Conservation (phyloP, 2,329 filamentous ascomycete genomes). For the Saccharata proteae region DNA sequence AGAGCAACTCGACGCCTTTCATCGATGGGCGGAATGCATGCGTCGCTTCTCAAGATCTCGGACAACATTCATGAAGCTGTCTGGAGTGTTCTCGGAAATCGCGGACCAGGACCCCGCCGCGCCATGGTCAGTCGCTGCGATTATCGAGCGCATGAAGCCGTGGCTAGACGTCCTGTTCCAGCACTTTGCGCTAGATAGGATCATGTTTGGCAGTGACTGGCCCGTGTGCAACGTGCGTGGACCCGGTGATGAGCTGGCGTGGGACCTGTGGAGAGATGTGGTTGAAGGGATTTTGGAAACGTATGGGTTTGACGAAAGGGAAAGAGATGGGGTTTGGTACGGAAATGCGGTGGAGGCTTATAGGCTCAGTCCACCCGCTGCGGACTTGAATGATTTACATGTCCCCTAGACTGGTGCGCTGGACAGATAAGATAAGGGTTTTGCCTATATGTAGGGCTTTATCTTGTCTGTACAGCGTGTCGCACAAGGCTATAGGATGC, state of each 20-base stretch:
- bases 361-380: slow-evolving; percentile 13
- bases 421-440: no score
- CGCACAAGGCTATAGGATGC: no score
- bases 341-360: slow-evolving; percentile 65
- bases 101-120: slow-evolving; percentile 33
- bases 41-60: slow-evolving; percentile 52
- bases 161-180: slow-evolving; percentile 64
- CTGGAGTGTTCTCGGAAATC: slow-evolving; percentile 73
- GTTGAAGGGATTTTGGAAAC: slow-evolving; percentile 42
- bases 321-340: slow-evolving; percentile 58
- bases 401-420: neutral
- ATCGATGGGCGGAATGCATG: slow-evolving; percentile 58
- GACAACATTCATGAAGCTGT: slow-evolving; percentile 82
- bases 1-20: slow-evolving; percentile 43
- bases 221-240: slow-evolving; percentile 70
- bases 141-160: slow-evolving; percentile 52
- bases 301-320: slow-evolving; percentile 42
- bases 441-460: neutral
- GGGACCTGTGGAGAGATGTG: slow-evolving; percentile 62
- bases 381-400: neutral
- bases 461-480: neutral
- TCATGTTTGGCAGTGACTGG: slow-evolving; percentile 94
- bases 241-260: slow-evolving; percentile 46
- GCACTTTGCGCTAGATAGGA: slow-evolving; percentile 56
- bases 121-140: slow-evolving; percentile 35